Evolutionary conservation across 768 basidiomycete genomes (phyloP).

Genomic region (Saitozyma podzolica): DNA sequence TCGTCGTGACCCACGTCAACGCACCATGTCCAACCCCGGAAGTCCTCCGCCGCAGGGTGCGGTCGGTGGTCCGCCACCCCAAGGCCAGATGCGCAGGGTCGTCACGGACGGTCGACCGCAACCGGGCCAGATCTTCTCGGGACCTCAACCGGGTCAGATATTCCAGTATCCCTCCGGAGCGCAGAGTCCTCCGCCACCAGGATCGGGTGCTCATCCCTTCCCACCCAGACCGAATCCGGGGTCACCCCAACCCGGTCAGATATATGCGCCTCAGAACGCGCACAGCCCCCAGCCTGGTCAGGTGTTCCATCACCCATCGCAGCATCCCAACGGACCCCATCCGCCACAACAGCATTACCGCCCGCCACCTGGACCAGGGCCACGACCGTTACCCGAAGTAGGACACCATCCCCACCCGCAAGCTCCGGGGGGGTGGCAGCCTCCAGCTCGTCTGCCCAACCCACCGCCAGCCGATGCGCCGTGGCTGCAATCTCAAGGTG

Average conservation of each 20-base stretch:
- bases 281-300: constrained; percentile 38
- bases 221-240: constrained; percentile 12
- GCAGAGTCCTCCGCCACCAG: constrained; percentile 10
- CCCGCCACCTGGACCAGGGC: constrained; percentile 5
- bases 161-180: constrained; percentile 44
- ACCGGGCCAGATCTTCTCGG: constrained; percentile 13
- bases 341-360: not conserved
- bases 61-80: constrained; percentile 4
- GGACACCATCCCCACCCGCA: constrained; percentile 5
- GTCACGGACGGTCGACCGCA: constrained; percentile 36
- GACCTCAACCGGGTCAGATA: constrained; percentile 49
- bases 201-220: not conserved
- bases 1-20: constrained; percentile 21
- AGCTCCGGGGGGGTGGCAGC: not conserved
- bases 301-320: constrained; percentile 21
- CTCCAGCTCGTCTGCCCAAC: no score
- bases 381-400: constrained; percentile 15
- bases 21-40: constrained; percentile 36
- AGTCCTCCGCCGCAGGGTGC: constrained; percentile 8
- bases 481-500: no score
- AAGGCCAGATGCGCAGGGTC: constrained; percentile 29
- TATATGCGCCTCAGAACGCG: constrained; percentile 26
- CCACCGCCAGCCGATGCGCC: no score
- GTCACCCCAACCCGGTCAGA: constrained; percentile 45
- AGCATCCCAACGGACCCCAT: constrained; percentile 1